A percentile compares a stretch with the other conserved stretches of the same genome.
phyloP scores from a whole-genome alignment of 495 filamentous ascomycete genomes.

The Penicillium desertorum region DNA sequence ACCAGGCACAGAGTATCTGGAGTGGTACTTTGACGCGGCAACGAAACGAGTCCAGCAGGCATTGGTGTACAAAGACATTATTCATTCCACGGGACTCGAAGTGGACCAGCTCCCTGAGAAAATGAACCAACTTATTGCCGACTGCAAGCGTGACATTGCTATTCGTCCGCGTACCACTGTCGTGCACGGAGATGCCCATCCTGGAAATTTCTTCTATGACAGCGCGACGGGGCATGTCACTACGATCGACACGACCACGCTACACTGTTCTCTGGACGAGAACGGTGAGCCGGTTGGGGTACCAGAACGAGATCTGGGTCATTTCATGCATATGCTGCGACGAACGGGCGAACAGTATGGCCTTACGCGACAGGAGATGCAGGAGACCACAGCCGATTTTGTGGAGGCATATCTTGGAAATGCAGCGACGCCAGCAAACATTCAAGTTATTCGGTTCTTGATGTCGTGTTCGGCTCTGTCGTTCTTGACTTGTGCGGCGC shows the following conservation, averaged over 20 bases:
- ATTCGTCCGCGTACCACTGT: neutral
- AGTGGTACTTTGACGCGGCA: constrained; percentile 4
- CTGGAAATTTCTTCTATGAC: constrained; percentile 7
- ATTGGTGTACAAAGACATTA: neutral
- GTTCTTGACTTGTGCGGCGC: constrained; percentile 1
- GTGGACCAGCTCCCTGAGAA: neutral
- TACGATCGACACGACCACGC: constrained; percentile 2
- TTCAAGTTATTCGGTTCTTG: neutral
- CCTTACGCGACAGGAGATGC: constrained; percentile 1
- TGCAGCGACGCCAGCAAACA: neutral
- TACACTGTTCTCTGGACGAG: constrained; percentile 3
- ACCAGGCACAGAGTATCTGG: neutral
- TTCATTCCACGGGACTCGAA: neutral
- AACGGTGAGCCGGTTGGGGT: neutral
- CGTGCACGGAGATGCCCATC: neutral
- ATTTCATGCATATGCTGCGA: constrained; percentile 4
- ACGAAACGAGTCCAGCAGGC: constrained; percentile 1
- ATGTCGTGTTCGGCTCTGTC: constrained; percentile 4
- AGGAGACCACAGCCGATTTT: neutral
- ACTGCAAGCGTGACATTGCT: neutral
- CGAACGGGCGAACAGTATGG: constrained; percentile 2
- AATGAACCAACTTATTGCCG: neutral
- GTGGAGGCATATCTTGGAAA: constrained; percentile 1
- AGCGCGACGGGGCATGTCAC: neutral
- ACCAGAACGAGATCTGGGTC: constrained; percentile 1